Base-by-base conservation (phyloP, 352 stramenopile genomes). In the Globisporangium spinosum region DNA sequence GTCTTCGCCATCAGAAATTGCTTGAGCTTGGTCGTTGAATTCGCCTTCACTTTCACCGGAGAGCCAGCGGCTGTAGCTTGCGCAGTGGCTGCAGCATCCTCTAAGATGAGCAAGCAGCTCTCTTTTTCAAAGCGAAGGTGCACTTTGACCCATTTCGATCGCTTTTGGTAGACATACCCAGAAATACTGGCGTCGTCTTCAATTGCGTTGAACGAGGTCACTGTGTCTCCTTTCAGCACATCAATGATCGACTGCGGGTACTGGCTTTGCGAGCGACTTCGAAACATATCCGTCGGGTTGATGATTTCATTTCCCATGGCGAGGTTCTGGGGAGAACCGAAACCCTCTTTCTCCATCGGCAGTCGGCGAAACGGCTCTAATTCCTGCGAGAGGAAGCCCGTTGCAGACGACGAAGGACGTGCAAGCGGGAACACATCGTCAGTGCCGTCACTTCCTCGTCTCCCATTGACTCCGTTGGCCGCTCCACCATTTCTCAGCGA, bases 91-190 rank as follows among this genome's bases (percentile, higher is more conserved):
- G 75, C 49, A 2, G 75, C 72, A 23, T 89, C 79, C 43, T 89
- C 72, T 20, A 89, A 47, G 25, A 69, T 73, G 9, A 89, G 66
- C 63, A 85, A 59, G 35, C 83, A 91, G 10, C 77, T 90, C 2
- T 73, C 56, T 58, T 92, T 90, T 43, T 94, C 81, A 35, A 94
- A 88, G 34, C 77, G 88, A 7, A 94, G 65, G 9, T 82, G 74
- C 27, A 91, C 83, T 43, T 91, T 91, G 0, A 79, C 79, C 86
- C 86, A 94, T 58, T 91, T 89, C 0, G 83, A 78, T 6, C 76
- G 72, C 66, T 94, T 91, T 62, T 94, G 86, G 59, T 92, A 94
- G 23, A 75, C 86, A 54, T 77, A 89, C 0, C 86, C 83, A n/a
- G 72, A 75, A 7, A 90, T 67, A 34, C 78, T 82, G 15, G 69